Percentiles rank a stretch among this genome's conserved stretches.
These are phyloP conservation scores for Clonostachys rosea DNA, from an alignment of 2,329 filamentous ascomycete genomes.

Conservation along the genomic window DNA sequence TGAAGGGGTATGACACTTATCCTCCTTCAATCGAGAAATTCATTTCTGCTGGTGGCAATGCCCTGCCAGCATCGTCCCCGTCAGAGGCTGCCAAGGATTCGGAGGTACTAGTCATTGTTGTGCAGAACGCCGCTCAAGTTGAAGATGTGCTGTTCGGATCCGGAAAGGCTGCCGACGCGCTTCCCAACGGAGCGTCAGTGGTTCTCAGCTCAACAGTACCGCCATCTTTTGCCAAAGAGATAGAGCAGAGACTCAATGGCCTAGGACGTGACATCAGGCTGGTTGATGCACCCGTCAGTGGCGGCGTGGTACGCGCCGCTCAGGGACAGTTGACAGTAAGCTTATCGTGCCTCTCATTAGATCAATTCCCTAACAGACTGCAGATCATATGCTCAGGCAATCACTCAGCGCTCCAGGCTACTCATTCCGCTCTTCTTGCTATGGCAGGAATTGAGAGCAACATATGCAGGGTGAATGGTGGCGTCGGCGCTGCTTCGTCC, in stretches of 20 bases:
- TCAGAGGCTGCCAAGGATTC: slow-evolving; percentile 17
- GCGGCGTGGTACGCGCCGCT: slow-evolving; percentile 26
- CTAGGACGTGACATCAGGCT: slow-evolving; percentile 17
- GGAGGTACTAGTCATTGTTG: slow-evolving; percentile 26
- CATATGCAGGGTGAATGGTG: slow-evolving; percentile 43
- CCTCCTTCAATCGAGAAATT: slow-evolving; percentile 20
- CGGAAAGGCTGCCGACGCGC: slow-evolving; percentile 14
- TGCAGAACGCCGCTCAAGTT: slow-evolving; percentile 24
- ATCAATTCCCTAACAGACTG: slow-evolving; percentile 1
- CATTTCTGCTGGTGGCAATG: slow-evolving; percentile 11
- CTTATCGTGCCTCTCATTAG: neutral
- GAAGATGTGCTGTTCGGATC: slow-evolving; percentile 21
- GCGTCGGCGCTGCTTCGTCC: slow-evolving; percentile 46
- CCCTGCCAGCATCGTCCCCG: slow-evolving; percentile 14
- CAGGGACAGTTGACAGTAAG: slow-evolving; percentile 25
- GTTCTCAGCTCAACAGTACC: slow-evolving; percentile 28
- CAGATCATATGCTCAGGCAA: slow-evolving; percentile 26
- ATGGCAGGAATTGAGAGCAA: slow-evolving; percentile 22
- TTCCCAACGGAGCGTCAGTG: slow-evolving; percentile 19
- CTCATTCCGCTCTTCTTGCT: slow-evolving; percentile 16
- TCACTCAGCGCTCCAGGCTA: slow-evolving; percentile 10
- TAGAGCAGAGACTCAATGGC: slow-evolving; percentile 10
- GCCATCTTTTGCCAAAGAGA: slow-evolving; percentile 16
- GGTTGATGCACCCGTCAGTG: slow-evolving; percentile 29
- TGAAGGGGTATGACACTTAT: slow-evolving; percentile 25